Base-by-base conservation (phyloP, 23 red algal species). In the Gracilaria caudata region DNA sequence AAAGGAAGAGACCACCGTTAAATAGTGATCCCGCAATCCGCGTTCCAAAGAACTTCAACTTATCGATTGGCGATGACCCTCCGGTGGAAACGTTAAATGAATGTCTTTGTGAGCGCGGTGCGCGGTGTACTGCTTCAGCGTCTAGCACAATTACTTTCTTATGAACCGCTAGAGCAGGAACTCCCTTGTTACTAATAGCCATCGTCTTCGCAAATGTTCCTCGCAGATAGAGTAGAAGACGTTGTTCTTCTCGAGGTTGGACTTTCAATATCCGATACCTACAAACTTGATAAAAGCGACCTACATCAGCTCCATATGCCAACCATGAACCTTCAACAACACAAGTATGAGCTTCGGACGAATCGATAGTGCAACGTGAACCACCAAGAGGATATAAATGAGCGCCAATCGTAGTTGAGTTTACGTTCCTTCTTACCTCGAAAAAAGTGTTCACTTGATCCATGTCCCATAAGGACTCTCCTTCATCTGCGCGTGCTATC, bases 401-500 rank as follows among this genome's bases (percentile, higher is more conserved):
- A n/a, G 43, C 14, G 8, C 43, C 37, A 33, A 75, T 24, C 8
- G 21, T 24, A 24, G 49, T 21, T 17, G 37, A 24, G 24, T 21
- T 45, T 24, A 7, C 29, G 39, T 26, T 75, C 43, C 7, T 49
- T 75, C 70, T 43, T 40, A 75, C 70, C 25, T 75, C 70, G 10
- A 75, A 43, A 29, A 75, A 75, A 11, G 39, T 75, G 43, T 75
- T 75, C 25, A 75, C 70, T 75, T 75, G 19, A 49, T 75, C 43
- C 43, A 75, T 75, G 35, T 75, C 70, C 70, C 70, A 75, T n/a
- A 75, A 49, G 70, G 40, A 45, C 37, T 75, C 25, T 9, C 39
- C 29, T 14, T 45, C 37, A 24, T 75, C 70, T 30, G 39, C 24
- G n/a, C 23, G 20, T 5, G 70, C 70, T 17, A 75, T 32, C 37